Evolutionary conservation across 176 grass and related monocot species (phyloP).

Genomic region (Lolium multiflorum): DNA sequence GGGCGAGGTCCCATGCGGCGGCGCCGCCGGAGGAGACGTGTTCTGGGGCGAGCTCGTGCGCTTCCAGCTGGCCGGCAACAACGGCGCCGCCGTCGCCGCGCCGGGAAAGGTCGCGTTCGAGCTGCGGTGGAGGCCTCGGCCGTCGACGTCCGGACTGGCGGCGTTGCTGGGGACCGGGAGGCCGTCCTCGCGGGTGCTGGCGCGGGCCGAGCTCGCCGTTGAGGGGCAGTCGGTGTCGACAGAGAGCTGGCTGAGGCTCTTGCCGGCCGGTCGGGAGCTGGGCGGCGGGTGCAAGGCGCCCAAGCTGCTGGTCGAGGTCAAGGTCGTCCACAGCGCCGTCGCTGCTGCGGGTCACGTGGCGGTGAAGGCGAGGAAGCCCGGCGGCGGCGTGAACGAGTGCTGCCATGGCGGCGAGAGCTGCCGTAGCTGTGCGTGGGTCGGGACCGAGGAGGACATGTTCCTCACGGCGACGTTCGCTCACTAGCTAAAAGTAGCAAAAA

Average conservation of each 20-base stretch:
- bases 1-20: slow-evolving; percentile 39
- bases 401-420: slow-evolving; percentile 44
- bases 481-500: neutral
- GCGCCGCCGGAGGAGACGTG: neutral
- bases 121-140: slow-evolving; percentile 54
- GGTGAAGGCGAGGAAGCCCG: neutral
- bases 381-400: neutral
- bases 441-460: slow-evolving; percentile 73
- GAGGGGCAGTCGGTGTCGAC: neutral
- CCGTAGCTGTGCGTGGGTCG: slow-evolving; percentile 52
- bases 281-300: slow-evolving; percentile 39
- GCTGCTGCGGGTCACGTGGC: neutral
- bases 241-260: slow-evolving; percentile 53
- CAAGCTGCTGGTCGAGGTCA: slow-evolving; percentile 51
- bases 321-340: neutral
- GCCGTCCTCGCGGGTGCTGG: slow-evolving; percentile 49
- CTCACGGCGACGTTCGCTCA: slow-evolving; percentile 55
- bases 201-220: slow-evolving; percentile 38
- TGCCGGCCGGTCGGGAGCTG: slow-evolving; percentile 24
- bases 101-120: slow-evolving; percentile 41
- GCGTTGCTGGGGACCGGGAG: slow-evolving; percentile 34
- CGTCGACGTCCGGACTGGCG: slow-evolving; percentile 7
- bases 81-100: neutral
- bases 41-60: slow-evolving; percentile 38
- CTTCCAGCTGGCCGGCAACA: slow-evolving; percentile 35